Base-by-base conservation (phyloP, 1,284 basidiomycete species). In the Schizophyllum amplum region DNA sequence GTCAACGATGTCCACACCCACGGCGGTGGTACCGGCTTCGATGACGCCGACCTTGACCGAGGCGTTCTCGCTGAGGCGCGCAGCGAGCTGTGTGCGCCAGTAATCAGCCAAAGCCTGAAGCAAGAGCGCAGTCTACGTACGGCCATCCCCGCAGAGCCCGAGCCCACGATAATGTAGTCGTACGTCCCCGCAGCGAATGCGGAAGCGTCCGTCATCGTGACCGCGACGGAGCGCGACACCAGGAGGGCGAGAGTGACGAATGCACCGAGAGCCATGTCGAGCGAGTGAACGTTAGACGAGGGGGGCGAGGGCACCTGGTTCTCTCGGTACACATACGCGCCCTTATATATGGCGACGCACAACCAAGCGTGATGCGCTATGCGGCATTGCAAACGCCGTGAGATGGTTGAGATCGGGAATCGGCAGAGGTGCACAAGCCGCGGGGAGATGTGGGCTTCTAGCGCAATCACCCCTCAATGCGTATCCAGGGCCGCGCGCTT, bases 11-110 rank as follows among this genome's bases (percentile, higher is more conserved):
- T 54, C 24, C 13, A 53, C 57, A 20, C 22, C 51, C 17, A 25
- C 7, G 23, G 51, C 51, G 25, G 20, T 50, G 6, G 49, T 21
- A 4, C 57, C 57, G 1, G 57, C 57, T 20, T 59, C 57, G 23
- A 59, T 56, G n/a, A 59, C 5, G 4, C 57, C 57, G 24, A 59
- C 54, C 5, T 24, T 53, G 53, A 55, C 20, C 20, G 33, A 24
- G 1, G 9, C 0, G 17, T 55, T 23, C 47, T 51, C 24, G 25
- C 17, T 20, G 33, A 57, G 53, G 20, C 42, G 23, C 23, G 13
- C 13, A 13, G 53, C 42, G 27, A 55, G 20, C 33, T 23, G 13
- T 1, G 20, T 47, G 20, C 33, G 24, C 22, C 22, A 24, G 24
- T 15, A 3, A 50, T 21, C 15, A 50, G 53, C 24, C 33, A 24